A percentile compares a stretch with the other conserved stretches of the same genome.
Evolutionary conservation across 768 basidiomycete genomes (phyloP).

Genomic region (Naematelia encephala): DNA sequence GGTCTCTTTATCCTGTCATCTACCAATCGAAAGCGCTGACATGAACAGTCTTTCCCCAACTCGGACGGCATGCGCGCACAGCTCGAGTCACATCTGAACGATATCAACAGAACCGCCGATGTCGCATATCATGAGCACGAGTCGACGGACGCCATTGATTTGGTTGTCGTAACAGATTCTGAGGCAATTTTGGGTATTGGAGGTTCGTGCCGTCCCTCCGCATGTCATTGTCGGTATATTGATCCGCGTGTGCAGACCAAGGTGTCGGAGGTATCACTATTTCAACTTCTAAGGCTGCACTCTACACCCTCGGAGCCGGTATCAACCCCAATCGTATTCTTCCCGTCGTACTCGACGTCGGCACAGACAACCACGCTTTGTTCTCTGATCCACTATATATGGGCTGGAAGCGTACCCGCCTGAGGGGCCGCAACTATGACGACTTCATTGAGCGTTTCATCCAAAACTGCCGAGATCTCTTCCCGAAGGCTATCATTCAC

Average conservation of each 20-base stretch:
- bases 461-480: constrained; percentile 48
- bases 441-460: constrained; percentile 70
- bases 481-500: constrained; percentile 51
- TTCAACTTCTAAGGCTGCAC: constrained; percentile 65
- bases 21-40: constrained; percentile 49
- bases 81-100: constrained; percentile 53
- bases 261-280: constrained; percentile 62
- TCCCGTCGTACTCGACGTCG: constrained; percentile 51
- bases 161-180: constrained; percentile 78
- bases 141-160: constrained; percentile 57
- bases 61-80: constrained; percentile 71
- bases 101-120: constrained; percentile 48
- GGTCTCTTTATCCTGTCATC: not conserved
- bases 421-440: constrained; percentile 74
- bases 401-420: constrained; percentile 71
- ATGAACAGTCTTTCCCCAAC: constrained; percentile 56
- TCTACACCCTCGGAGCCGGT: constrained; percentile 56
- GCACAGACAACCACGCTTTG: constrained; percentile 51
- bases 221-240: not conserved
- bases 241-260: constrained; percentile 53
- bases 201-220: constrained; percentile 20
- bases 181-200: constrained; percentile 81
- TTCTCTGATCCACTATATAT: constrained; percentile 54
- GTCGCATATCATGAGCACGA: constrained; percentile 38
- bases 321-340: constrained; percentile 52